phyloP scores from a whole-genome alignment of 441 rosid species.

The Flueggea neowawraea region DNA sequence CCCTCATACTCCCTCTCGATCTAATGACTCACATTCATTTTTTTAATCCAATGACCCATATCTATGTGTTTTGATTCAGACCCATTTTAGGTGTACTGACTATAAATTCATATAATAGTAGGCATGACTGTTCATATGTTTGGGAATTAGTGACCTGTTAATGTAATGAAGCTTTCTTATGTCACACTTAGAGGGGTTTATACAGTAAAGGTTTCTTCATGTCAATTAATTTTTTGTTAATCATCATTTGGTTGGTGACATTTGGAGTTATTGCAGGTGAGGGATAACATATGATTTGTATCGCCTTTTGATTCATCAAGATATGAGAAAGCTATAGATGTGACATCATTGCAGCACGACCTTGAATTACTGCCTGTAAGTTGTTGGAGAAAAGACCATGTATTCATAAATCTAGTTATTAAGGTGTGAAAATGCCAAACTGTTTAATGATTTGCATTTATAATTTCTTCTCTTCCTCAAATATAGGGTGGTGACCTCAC shows the following conservation, averaged over 20 bases:
- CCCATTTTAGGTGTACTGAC: no score
- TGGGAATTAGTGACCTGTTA: no score
- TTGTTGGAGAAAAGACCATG: constrained; percentile 16
- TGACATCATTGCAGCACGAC: constrained; percentile 85
- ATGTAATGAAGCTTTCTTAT: no score
- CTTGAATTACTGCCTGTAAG: constrained; percentile 92
- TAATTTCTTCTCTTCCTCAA: constrained; percentile 15
- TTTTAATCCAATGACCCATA: no score
- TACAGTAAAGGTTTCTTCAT: constrained; percentile 1
- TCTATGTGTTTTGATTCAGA: no score
- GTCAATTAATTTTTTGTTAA: constrained; percentile 8
- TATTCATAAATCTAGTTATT: constrained; percentile 3
- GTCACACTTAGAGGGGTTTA: no score
- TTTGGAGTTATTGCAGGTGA: constrained; percentile 49
- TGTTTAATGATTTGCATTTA: neutral
- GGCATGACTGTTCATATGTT: no score
- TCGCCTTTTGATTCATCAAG: constrained; percentile 60
- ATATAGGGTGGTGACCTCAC: constrained; percentile 93
- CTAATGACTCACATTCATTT: no score
- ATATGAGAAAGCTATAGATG: constrained; percentile 79
- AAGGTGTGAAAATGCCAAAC: neutral
- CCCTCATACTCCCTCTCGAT: no score
- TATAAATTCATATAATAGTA: no score
- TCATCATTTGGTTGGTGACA: constrained; percentile 8
- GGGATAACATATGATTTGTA: constrained; percentile 88